Conservation (phyloP, 495 filamentous ascomycete genomes). For the Pyrenula aspistea region DNA sequence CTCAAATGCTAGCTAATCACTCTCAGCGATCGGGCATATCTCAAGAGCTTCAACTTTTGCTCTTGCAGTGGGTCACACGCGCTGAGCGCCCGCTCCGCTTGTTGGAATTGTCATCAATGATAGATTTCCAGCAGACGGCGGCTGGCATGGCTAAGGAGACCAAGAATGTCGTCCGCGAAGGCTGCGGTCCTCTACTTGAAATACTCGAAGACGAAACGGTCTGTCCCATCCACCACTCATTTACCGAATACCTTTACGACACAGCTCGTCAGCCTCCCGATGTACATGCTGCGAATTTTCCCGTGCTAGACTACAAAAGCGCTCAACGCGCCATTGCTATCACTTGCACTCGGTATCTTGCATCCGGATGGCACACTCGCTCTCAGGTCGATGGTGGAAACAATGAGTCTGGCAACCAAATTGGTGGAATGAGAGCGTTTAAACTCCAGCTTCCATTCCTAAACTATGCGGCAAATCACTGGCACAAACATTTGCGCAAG, state of each 20-base stretch:
- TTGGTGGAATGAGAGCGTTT: background rate
- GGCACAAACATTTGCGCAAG: conserved; percentile 12
- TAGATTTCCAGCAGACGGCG: conserved; percentile 12
- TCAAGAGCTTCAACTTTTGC: conserved; percentile 24
- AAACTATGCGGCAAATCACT: conserved; percentile 16
- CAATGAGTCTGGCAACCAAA: conserved; percentile 1
- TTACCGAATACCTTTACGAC: conserved; percentile 37
- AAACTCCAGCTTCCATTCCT: conserved; percentile 12
- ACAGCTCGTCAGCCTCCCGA: background rate
- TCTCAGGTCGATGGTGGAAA: background rate
- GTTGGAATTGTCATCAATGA: conserved; percentile 31
- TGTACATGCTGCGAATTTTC: conserved; percentile 7
- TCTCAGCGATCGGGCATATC: conserved; percentile 19
- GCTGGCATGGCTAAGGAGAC: conserved; percentile 11
- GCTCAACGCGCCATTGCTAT: conserved; percentile 16
- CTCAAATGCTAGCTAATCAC: conserved; percentile 27
- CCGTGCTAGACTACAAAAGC: conserved; percentile 12
- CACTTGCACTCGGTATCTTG: conserved; percentile 7
- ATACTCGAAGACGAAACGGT: conserved; percentile 36
- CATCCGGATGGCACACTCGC: background rate
- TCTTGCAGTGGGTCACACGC: conserved; percentile 37
- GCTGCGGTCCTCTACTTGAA: conserved; percentile 38
- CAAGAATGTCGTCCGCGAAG: conserved; percentile 16
- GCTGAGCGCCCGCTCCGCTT: conserved; percentile 36
- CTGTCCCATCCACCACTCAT: conserved; percentile 39